These are phyloP conservation scores for Puccinia coronata DNA, from an alignment of 1,284 basidiomycete genomes.

Conservation along the genomic window DNA sequence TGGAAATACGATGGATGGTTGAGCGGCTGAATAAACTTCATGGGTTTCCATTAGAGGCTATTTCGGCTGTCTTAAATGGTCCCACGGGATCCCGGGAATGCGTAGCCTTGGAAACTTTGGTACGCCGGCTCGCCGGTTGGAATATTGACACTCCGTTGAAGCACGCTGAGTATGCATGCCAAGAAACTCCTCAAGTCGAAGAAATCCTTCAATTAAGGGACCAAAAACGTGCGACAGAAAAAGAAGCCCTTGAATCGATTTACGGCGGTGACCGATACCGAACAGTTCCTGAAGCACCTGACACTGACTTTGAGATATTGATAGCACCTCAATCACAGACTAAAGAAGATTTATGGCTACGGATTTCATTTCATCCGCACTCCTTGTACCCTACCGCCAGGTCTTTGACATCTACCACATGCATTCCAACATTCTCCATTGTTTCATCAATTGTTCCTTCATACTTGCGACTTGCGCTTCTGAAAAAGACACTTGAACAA, in stretches of 20 bases:
- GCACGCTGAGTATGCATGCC: constrained; percentile 61
- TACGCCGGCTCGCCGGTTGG: constrained; percentile 60
- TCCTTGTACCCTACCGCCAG: constrained; percentile 65
- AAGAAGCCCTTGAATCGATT: constrained; percentile 67
- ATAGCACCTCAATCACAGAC: constrained; percentile 52
- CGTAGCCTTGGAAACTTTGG: constrained; percentile 59
- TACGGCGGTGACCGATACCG: constrained; percentile 59
- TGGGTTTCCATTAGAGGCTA: constrained; percentile 75
- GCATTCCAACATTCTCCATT: constrained; percentile 73
- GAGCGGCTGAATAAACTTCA: constrained; percentile 80
- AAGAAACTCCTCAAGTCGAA: constrained; percentile 56
- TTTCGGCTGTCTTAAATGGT: constrained; percentile 63
- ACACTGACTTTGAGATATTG: constrained; percentile 56
- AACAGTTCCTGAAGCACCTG: constrained; percentile 55
- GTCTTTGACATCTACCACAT: constrained; percentile 58
- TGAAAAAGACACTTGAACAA: constrained; percentile 51
- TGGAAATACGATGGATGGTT: constrained; percentile 77
- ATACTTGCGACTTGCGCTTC: constrained; percentile 79
- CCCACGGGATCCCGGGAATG: constrained; percentile 56
- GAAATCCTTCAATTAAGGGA: constrained; percentile 60
- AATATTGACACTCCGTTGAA: constrained; percentile 62
- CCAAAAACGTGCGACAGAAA: constrained; percentile 69
- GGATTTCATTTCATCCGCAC: constrained; percentile 67
- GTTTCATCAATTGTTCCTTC: constrained; percentile 72
- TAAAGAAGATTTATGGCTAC: constrained; percentile 65